These are phyloP conservation scores for Hymenoscyphus repandus DNA, from an alignment of 2,329 filamentous ascomycete genomes.

Conservation along the genomic window DNA sequence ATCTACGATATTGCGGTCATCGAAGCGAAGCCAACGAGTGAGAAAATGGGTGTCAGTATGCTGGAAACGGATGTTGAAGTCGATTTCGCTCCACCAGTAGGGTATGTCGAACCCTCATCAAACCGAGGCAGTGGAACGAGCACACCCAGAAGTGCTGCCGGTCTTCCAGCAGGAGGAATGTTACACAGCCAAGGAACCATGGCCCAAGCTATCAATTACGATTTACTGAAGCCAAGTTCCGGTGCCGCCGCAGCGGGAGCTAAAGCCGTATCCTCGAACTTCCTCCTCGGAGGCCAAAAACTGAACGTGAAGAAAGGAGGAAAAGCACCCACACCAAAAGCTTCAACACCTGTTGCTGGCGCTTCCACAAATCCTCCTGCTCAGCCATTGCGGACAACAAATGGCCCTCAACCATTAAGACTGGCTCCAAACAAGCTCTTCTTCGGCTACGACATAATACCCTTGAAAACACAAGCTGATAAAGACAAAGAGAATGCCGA, in stretches of 20 bases:
- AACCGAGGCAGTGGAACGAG: slow-evolving; percentile 67
- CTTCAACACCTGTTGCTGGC: slow-evolving; percentile 65
- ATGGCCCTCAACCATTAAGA: slow-evolving; percentile 81
- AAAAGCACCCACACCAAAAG: slow-evolving; percentile 68
- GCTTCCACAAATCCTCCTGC: slow-evolving; percentile 35
- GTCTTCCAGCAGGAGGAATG: slow-evolving; percentile 64
- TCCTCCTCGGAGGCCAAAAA: slow-evolving; percentile 73
- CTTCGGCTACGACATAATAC: slow-evolving; percentile 91
- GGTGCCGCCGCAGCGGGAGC: slow-evolving; percentile 58
- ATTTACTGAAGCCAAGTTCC: slow-evolving; percentile 76
- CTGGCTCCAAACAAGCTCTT: slow-evolving; percentile 87
- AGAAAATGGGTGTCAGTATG: slow-evolving; percentile 84
- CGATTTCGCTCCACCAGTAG: slow-evolving; percentile 89
- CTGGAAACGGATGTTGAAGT: slow-evolving; percentile 95
- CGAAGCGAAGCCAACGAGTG: slow-evolving; percentile 81
- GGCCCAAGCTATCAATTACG: slow-evolving; percentile 97
- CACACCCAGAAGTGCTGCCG: slow-evolving; percentile 67
- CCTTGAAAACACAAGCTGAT: slow-evolving; percentile 72
- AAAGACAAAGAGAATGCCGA: slow-evolving; percentile 61
- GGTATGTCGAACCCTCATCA: slow-evolving; percentile 83
- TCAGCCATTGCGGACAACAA: slow-evolving; percentile 44
- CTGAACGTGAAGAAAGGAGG: slow-evolving; percentile 77
- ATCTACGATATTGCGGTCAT: slow-evolving; percentile 89
- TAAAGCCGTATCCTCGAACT: slow-evolving; percentile 67
- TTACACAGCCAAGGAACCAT: slow-evolving; percentile 86